Base-by-base conservation (phyloP, 164 flowering plant genomes). In the Stephania cephalantha region DNA sequence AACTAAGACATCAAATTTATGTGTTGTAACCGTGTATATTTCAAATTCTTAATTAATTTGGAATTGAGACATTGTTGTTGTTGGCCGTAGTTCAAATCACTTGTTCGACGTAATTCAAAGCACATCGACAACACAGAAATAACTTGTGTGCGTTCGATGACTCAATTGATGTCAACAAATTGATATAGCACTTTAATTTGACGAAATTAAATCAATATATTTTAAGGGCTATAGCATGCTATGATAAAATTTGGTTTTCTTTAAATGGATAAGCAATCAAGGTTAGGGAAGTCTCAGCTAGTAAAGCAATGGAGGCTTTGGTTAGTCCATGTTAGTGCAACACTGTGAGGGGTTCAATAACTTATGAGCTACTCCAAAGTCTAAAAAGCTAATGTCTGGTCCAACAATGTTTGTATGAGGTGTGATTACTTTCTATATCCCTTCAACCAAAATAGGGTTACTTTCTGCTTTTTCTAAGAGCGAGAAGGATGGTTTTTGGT, bases 341-440 rank as follows among this genome's bases (percentile, higher is more conserved):
- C 18, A 15, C 18, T 6, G 55, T 10, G 55, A 12, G 64, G n/a
- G 3, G 1, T 50, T 58, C 64, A 18, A 6, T 58, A 5, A 2
- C 20, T 58, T 58, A 18, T 58, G 1, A 17, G 17, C 20, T 58
- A 18, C 64, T 58, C 64, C 64, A 58, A 15, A 58, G 64, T 58
- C 64, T 22, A 58, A 58, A 58, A 58, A 58, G 64, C 64, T 58
- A 58, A 6, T 15, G 64, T 58, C 64, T 58, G 64, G 64, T 58
- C 64, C 64, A 58, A 58, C 64, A 58, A 58, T 58, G 17, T 50
- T 58, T 58, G n/a, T n/a, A 18, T 58, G 64, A 50, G 29, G 22
- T 45, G 55, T 45, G 11, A 70, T 45, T 45, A 44, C 72, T 45
- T 70, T 45, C 72, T 48, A n/a, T 45, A 22, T 70, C 48, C 71